These are phyloP conservation scores for Aspergillus fructus DNA, from an alignment of 2,329 filamentous ascomycete genomes.

Conservation along the genomic window DNA sequence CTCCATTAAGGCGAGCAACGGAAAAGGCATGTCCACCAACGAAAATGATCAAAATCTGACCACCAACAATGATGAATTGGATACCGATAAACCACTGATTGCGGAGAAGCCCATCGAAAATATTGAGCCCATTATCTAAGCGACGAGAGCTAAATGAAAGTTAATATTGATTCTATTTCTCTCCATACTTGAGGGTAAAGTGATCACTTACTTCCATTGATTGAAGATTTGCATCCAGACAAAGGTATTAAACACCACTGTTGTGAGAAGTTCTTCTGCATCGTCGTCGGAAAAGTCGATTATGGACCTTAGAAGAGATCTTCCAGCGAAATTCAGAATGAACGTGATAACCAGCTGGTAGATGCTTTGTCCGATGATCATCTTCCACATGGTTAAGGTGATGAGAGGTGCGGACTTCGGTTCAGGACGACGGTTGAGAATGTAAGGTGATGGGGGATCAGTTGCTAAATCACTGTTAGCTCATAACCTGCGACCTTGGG, in stretches of 20 bases:
- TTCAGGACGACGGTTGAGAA: constrained; percentile 55
- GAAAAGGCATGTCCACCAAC: constrained; percentile 68
- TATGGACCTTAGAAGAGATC: constrained; percentile 25
- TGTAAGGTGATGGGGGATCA: constrained; percentile 58
- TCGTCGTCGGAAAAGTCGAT: constrained; percentile 24
- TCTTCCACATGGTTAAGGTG: constrained; percentile 48
- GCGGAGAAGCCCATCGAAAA: constrained; percentile 43
- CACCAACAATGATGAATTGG: constrained; percentile 64
- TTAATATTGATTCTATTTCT: background rate
- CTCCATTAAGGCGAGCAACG: constrained; percentile 59
- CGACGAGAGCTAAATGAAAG: constrained; percentile 32
- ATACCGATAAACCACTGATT: constrained; percentile 59
- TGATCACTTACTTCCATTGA: constrained; percentile 41
- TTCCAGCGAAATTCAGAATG: constrained; percentile 48
- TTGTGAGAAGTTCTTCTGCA: constrained; percentile 30
- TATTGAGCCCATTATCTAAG: constrained; percentile 46
- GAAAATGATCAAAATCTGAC: constrained; percentile 71
- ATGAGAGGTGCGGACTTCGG: constrained; percentile 48
- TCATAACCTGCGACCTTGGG: background rate
- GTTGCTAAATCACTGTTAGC: constrained; percentile 46
- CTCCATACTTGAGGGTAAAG: background rate
- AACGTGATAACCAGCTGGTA: constrained; percentile 45
- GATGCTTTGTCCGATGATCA: constrained; percentile 46
- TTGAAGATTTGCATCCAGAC: constrained; percentile 53
- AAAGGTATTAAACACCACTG: constrained; percentile 47